Evolutionary conservation across 2,329 filamentous ascomycete species (phyloP), one percentile per base, ranked within the genome.

Genomic region (Colletotrichum theobromicola): DNA sequence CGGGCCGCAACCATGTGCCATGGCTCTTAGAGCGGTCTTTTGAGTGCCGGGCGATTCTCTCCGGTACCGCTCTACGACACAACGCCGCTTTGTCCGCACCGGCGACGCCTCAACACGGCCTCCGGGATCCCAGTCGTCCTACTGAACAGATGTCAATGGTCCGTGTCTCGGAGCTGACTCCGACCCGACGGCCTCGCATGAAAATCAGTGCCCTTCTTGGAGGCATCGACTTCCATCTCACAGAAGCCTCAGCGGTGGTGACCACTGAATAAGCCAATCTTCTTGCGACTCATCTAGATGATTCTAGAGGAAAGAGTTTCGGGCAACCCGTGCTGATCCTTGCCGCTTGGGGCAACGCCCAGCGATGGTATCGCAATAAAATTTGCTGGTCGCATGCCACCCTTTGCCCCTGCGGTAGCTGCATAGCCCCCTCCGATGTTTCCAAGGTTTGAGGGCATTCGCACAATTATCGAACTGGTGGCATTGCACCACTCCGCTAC

Each of bases 391-490:
- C 42, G 46, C 24, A 18, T 55, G 21, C 21, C 18, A 30, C n/a
- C 18, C 26, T 21, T 24, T 42, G 35, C 63, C 35, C 24, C 37
- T 26, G 37, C 9, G 15, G 21, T 55, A n/a, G 35, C 30, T 30
- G 13, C 30, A 60, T 67, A 64, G 42, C 42, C 42, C 16, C 37
- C 35, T 37, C 26, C 63, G 46, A 46, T 18, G 15, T 5, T 24
- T 60, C 12, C 57, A 50, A 32, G 18, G 35, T 60, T 37, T 65
- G 66, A 73, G 28, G 66, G 70, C 60, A 66, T 74, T 70, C 66
- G 18, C 35, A 63, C 32, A 30, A 24, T 60, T 15, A 28, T 42
- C 58, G 9, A 35, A 21, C 10, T 9, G 53, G 13, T 32, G 30
- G 28, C 13, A n/a, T 6, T 4, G 57, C 28, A n/a, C 15, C 7